A percentile compares a stretch with the other conserved stretches of the same genome.
Evolutionary conservation across 1,284 basidiomycete genomes (phyloP).

Genomic region (Sporisorium sorghi): DNA sequence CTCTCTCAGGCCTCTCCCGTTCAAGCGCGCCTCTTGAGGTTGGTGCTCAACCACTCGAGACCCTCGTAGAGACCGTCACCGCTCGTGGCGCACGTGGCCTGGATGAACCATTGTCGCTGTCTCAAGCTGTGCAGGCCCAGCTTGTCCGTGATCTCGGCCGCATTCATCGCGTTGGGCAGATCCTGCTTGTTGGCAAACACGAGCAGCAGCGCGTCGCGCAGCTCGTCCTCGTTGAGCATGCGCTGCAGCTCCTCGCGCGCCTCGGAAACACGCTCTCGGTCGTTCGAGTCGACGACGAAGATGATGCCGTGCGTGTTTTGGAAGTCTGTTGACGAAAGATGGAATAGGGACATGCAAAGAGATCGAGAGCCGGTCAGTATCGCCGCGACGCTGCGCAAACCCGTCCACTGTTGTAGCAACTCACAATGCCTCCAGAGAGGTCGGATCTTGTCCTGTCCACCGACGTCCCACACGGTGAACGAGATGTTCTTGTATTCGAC

Average conservation of each 20-base stretch:
- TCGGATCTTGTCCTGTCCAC: conserved; percentile 77
- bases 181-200: conserved; percentile 99
- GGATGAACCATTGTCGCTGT: conserved; percentile 89
- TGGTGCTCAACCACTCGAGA: conserved; percentile 77
- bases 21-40: conserved; percentile 85
- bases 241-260: conserved; percentile 99
- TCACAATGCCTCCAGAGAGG: conserved; percentile 99
- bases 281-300: conserved; percentile 99
- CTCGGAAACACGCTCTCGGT: conserved; percentile 98
- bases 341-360: not conserved
- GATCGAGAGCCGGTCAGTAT: not conserved
- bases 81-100: conserved; percentile 98
- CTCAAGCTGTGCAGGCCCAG: conserved; percentile 96
- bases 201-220: conserved; percentile 96
- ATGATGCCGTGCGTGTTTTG: conserved; percentile 99
- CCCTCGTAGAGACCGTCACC: conserved; percentile 99
- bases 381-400: not conserved
- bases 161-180: conserved; percentile 98
- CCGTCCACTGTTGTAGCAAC: conserved; percentile 41
- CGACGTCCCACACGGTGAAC: conserved; percentile 99
- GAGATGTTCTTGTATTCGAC: conserved; percentile 99
- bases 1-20: conserved; percentile 42
- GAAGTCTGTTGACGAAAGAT: conserved; percentile 77
- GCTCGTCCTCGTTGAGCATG: conserved; percentile 99
- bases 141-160: conserved; percentile 99